These are phyloP conservation scores for Botryotinia globosa DNA, from an alignment of 2,329 filamentous ascomycete species.

Conservation along the genomic window DNA sequence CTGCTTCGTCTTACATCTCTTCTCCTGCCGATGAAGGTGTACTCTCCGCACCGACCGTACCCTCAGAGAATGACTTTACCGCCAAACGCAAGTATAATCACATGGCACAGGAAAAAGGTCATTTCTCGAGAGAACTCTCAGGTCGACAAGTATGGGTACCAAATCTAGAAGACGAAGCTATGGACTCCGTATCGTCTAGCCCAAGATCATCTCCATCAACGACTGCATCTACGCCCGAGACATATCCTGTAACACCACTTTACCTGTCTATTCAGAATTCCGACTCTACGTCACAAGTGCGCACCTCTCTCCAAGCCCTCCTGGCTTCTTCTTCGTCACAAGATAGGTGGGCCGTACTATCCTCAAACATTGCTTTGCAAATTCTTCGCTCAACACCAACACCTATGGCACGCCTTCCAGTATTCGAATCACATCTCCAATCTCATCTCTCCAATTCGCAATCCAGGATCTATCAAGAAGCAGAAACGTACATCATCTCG, in stretches of 20 bases:
- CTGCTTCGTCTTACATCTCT: constrained; percentile 27
- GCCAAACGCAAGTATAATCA: constrained; percentile 24
- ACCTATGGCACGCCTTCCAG: constrained; percentile 33
- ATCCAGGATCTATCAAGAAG: constrained; percentile 35
- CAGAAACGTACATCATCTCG: constrained; percentile 32
- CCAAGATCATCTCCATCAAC: constrained; percentile 36
- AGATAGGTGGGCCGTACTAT: constrained; percentile 34
- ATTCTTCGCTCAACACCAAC: constrained; percentile 38
- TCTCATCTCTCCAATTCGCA: constrained; percentile 35
- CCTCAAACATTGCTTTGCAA: constrained; percentile 36
- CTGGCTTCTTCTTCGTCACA: constrained; percentile 32
- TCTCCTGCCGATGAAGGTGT: constrained; percentile 32
- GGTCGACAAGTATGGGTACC: constrained; percentile 32
- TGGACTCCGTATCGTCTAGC: constrained; percentile 30
- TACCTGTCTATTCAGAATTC: constrained; percentile 31
- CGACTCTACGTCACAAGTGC: constrained; percentile 33
- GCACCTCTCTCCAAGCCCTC: constrained; percentile 35
- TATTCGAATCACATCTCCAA: constrained; percentile 36
- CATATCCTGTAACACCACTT: constrained; percentile 31
- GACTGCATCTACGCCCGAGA: constrained; percentile 33
- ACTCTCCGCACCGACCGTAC: constrained; percentile 35
- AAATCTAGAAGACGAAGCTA: constrained; percentile 29
- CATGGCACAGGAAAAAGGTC: constrained; percentile 27
- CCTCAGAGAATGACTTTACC: constrained; percentile 33
- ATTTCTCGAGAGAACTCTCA: constrained; percentile 28